Evolutionary conservation across 139 green algal species (phyloP).

Genomic region (Diplosphaera chodatii): DNA sequence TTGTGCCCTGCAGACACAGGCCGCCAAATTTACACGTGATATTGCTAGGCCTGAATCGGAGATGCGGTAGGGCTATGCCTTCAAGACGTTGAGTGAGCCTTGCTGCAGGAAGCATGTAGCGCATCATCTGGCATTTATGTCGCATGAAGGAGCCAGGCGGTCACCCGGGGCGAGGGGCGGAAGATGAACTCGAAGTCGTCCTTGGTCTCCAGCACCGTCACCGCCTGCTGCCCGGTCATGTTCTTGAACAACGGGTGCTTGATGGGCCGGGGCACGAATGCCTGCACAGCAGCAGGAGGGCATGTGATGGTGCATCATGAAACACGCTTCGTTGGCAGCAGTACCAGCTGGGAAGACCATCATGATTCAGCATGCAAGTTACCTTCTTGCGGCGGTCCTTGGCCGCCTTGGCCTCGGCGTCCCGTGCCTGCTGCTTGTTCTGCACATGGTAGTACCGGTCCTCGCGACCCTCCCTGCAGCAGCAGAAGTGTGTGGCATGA

Average conservation of each 20-base stretch:
- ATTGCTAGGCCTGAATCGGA: too few species aligned
- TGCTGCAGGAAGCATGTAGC: too few species aligned
- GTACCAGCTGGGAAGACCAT: too few species aligned
- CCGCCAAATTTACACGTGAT: too few species aligned
- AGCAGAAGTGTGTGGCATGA: too few species aligned
- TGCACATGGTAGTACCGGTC: slow-evolving; percentile 22
- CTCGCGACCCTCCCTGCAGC: neutral
- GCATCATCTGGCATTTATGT: too few species aligned
- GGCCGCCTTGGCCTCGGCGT: neutral
- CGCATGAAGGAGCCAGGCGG: too few species aligned
- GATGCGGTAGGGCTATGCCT: too few species aligned
- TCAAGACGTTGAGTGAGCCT: too few species aligned
- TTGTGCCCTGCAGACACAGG: neutral
- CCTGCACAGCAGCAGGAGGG: too few species aligned
- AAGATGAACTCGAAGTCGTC: slow-evolving; percentile 31
- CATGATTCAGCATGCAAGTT: neutral
- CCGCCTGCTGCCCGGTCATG: slow-evolving; percentile 38
- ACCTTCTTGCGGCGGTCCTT: neutral
- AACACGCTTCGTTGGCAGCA: too few species aligned
- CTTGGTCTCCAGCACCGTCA: slow-evolving; percentile 9
- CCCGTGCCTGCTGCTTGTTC: slow-evolving; percentile 7
- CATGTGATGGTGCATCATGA: too few species aligned
- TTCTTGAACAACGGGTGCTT: slow-evolving; percentile 67
- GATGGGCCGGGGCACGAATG: slow-evolving; percentile 44
- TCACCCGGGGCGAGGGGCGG: slow-evolving; percentile 36